Evolutionary conservation across 148 eudicot genomes (phyloP).

Genomic region (Spergularia marina): DNA sequence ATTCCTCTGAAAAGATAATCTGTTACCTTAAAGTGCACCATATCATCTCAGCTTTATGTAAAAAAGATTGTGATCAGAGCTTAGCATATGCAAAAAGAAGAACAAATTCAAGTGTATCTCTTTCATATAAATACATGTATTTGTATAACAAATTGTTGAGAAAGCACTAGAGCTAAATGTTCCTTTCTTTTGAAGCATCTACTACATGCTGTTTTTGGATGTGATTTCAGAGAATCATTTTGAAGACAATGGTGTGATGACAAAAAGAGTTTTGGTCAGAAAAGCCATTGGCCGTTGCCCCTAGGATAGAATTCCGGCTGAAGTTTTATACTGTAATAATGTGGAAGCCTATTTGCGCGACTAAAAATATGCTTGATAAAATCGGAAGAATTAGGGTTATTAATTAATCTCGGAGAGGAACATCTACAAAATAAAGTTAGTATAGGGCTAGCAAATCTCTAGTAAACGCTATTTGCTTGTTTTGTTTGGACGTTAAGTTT

Average conservation of each 20-base stretch:
- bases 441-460: no score
- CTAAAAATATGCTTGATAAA: no score
- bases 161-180: conserved; percentile 3
- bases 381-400: no score
- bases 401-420: no score
- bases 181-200: conserved; percentile 17
- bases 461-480: no score
- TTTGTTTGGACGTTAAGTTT: no score
- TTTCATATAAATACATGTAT: background rate
- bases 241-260: background rate
- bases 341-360: no score
- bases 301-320: no score
- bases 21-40: conserved; percentile 28
- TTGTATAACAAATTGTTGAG: background rate
- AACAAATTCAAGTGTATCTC: background rate
- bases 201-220: background rate
- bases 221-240: conserved; percentile 18
- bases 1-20: background rate
- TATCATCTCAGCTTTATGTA: conserved; percentile 12
- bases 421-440: no score
- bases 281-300: no score
- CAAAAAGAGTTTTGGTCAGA: background rate
- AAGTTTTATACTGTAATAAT: no score
- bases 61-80: conserved; percentile 3
- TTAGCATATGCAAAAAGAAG: conserved; percentile 9